Base-by-base conservation (phyloP, 768 basidiomycete species). In the Termitomyces bulborhizus region DNA sequence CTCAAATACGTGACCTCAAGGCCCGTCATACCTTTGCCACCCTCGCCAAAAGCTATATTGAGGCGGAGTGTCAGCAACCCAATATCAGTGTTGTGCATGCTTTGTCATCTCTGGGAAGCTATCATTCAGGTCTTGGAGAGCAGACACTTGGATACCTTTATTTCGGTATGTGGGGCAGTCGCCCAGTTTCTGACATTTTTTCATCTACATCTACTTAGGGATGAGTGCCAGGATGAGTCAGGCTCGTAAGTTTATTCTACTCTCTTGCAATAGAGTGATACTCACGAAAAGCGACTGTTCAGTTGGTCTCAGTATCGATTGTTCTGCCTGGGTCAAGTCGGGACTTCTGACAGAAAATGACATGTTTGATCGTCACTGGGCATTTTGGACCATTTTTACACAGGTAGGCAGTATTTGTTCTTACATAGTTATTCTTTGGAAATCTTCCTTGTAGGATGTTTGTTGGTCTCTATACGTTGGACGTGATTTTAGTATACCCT, bases 401-500 rank as follows among this genome's bases (percentile, higher is more conserved):
- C 81, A 82, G 66, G 80, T 78, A 56, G 12, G 65, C 47, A 32
- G 32, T 37, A 15, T 29, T 13, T 47, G 2, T n/a, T 6, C 1
- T 9, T 37, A 24, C 40, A n/a, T 4, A 8, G 27, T 39, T 40
- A 1, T 21, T 34, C 44, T 46, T 44, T 46, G 6, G 13, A 46
- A 56, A 41, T n/a, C n/a, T 46, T 45, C 39, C 24, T 36, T 24
- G 11, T 26, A 82, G 76, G 83, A 85, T 53, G 78, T 82, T 5
- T 83, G 81, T 50, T 85, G 84, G 84, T 82, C 80, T 1, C 69
- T 85, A 0, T 84, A 84, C 49, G 82, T 84, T n/a, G 84, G 84
- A 7, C 75, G 84, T 18, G 82, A 84, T 51, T 81, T 78, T 63
- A 76, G 74, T 52, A 72, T 82, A 24, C 64, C 76, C 1, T 63